Conservation (phyloP, 208 protist genomes). For the Histomonas meleagridis region DNA sequence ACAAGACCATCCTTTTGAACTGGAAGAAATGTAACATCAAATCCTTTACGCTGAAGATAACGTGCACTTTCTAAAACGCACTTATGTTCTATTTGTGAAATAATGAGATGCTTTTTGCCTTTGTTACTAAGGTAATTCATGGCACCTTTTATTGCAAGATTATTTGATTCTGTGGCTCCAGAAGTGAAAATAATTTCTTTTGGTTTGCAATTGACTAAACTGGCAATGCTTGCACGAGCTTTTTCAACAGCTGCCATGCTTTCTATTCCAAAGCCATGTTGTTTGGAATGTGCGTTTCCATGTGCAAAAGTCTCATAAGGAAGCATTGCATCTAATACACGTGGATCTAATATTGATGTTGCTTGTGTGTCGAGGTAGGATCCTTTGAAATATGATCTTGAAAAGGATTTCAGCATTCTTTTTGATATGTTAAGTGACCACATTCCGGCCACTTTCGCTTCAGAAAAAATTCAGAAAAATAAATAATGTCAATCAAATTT, state of each 20-base stretch:
- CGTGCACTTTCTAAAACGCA: conserved; percentile 95
- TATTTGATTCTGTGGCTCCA: conserved; percentile 96
- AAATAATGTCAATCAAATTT: no score
- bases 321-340: conserved; percentile 88
- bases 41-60: conserved; percentile 77
- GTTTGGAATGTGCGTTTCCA: conserved; percentile 93
- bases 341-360: conserved; percentile 50
- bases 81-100: conserved; percentile 91
- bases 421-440: no score
- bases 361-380: conserved; percentile 43
- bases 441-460: no score
- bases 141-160: conserved; percentile 88
- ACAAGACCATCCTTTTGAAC: conserved; percentile 86
- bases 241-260: conserved; percentile 76
- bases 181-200: conserved; percentile 98
- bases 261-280: conserved; percentile 89
- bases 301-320: conserved; percentile 83
- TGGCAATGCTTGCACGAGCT: conserved; percentile 62
- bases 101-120: conserved; percentile 94
- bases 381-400: conserved; percentile 35
- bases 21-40: conserved; percentile 86
- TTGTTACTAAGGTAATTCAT: conserved; percentile 50
- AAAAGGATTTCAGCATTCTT: no score
- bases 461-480: no score
- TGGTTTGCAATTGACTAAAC: conserved; percentile 75